phyloP scores from a whole-genome alignment of 257 asterid species.

The Sherardia arvensis region DNA sequence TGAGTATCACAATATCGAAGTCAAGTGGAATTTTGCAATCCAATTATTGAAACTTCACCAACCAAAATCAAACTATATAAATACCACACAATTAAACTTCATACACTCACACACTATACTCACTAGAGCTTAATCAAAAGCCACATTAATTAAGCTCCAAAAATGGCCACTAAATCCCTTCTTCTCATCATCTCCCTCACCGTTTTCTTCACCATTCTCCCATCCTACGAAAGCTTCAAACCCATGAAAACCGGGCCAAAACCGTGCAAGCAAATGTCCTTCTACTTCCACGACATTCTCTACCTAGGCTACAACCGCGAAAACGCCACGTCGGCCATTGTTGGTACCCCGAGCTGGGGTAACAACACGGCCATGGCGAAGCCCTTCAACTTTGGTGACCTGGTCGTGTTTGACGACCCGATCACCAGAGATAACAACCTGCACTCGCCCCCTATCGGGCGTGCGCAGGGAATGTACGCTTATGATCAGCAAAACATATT shows the following conservation, averaged over 20 bases:
- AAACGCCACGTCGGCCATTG: constrained; percentile 65
- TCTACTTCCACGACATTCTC: constrained; percentile 71
- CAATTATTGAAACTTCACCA: background rate
- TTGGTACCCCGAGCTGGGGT: constrained; percentile 62
- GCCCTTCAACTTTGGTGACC: constrained; percentile 43
- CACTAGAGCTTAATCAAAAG: background rate
- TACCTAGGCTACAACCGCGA: constrained; percentile 51
- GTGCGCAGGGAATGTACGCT: constrained; percentile 67
- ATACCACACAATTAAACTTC: background rate
- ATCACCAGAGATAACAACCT: constrained; percentile 59
- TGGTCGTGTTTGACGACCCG: constrained; percentile 73
- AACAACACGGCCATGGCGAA: constrained; percentile 38
- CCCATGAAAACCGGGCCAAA: background rate
- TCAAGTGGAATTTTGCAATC: background rate
- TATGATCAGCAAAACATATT: constrained; percentile 43
- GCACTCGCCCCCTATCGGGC: constrained; percentile 55
- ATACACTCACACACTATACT: background rate
- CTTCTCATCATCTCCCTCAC: constrained; percentile 6
- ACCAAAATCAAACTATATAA: constrained; percentile 1
- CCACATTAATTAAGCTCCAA: background rate
- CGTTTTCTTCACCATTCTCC: constrained; percentile 8
- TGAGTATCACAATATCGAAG: too few species aligned
- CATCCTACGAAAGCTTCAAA: constrained; percentile 5
- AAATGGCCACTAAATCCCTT: constrained; percentile 20
- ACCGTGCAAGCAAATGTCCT: constrained; percentile 46